A percentile compares a stretch with the other conserved stretches of the same genome.
Conservation (phyloP, 306 rosid genomes). For the Ochetophila trinervis region DNA sequence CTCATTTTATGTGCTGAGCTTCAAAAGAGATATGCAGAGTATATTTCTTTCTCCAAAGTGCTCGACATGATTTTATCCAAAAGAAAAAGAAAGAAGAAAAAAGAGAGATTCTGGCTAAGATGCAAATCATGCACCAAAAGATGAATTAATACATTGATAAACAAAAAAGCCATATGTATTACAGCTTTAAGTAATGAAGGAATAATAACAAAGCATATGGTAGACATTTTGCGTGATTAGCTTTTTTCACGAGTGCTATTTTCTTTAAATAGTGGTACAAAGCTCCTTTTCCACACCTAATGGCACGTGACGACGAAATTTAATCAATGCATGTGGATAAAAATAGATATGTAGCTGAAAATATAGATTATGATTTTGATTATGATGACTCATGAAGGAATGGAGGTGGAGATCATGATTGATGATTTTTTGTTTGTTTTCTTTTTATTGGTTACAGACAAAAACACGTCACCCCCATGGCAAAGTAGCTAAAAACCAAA, state of each 20-base stretch:
- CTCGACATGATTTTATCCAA: no score
- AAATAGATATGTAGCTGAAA: no score
- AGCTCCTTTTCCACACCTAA: not conserved
- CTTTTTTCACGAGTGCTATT: slow-evolving; percentile 1
- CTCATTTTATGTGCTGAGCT: no score
- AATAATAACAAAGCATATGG: not conserved
- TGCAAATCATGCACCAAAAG: not conserved
- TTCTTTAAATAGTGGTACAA: not conserved
- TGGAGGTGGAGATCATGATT: not conserved
- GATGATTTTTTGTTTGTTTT: not conserved
- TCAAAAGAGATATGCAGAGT: no score
- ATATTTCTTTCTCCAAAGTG: no score
- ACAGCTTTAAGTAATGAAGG: slow-evolving; percentile 1
- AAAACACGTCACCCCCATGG: slow-evolving; percentile 40
- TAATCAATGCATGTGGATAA: no score
- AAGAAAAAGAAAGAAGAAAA: no score
- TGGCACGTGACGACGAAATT: slow-evolving; percentile 6
- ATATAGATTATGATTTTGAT: not conserved
- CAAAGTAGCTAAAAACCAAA: slow-evolving; percentile 48
- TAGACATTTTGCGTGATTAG: slow-evolving; percentile 3
- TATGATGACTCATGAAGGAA: not conserved
- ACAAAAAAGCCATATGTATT: not conserved
- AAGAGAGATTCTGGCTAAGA: no score
- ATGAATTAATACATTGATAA: not conserved
- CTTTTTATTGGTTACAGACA: slow-evolving; percentile 39